Percentiles rank a stretch among this genome's conserved stretches.
Conservation (phyloP, 768 basidiomycete genomes). For the Leccinum incarnatum region DNA sequence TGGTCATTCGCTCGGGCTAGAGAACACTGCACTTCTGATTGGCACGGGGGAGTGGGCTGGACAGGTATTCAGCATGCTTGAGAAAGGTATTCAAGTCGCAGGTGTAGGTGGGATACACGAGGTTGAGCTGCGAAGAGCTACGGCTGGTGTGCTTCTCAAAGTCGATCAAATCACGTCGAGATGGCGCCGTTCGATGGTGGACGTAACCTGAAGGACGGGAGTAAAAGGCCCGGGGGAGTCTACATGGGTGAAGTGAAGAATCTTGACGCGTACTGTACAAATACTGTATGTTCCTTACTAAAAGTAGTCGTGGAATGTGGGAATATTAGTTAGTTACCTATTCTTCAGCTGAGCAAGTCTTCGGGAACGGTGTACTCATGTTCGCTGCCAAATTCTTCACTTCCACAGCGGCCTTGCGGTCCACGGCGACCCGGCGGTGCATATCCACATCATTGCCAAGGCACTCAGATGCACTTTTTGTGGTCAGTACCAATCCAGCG, state of each 20-base stretch:
- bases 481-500: slow-evolving; percentile 50
- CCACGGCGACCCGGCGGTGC: slow-evolving; percentile 19
- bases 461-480: slow-evolving; percentile 82
- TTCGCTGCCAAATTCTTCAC: slow-evolving; percentile 16
- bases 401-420: slow-evolving; percentile 14
- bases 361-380: slow-evolving; percentile 18
- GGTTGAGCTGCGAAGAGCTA: slow-evolving; percentile 58
- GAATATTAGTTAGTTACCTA: not conserved
- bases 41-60: slow-evolving; percentile 81
- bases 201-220: slow-evolving; percentile 19
- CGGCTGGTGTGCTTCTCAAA: slow-evolving; percentile 80
- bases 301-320: not conserved
- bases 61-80: slow-evolving; percentile 59
- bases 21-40: slow-evolving; percentile 69
- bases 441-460: slow-evolving; percentile 43
- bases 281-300: too few species aligned
- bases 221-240: not conserved
- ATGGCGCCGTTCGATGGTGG: slow-evolving; percentile 67
- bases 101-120: slow-evolving; percentile 68
- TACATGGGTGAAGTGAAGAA: too few species aligned
- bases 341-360: not conserved
- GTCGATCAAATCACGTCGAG: slow-evolving; percentile 67
- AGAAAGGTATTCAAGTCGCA: slow-evolving; percentile 58
- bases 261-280: too few species aligned
- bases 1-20: slow-evolving; percentile 70